phyloP scores from a whole-genome alignment of 768 basidiomycete genomes.

The Phanerochaete sordida region DNA sequence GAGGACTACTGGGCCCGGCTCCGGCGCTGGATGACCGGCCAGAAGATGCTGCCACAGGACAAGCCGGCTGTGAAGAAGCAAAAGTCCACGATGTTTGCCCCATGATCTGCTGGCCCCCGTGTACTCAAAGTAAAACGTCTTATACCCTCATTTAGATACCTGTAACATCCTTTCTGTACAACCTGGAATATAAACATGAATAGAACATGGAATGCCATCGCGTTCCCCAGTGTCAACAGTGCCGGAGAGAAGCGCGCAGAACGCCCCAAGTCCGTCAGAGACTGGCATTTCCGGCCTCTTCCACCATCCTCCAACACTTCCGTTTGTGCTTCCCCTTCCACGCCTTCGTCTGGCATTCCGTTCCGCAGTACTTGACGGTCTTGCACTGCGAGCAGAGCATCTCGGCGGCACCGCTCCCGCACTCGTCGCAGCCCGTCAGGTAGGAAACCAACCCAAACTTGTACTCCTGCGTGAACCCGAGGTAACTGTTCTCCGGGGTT shows the following conservation, averaged over 20 bases:
- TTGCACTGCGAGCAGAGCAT: slow-evolving; percentile 1
- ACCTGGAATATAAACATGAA: too few species aligned
- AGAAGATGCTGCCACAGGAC: not conserved
- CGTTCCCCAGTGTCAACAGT: too few species aligned
- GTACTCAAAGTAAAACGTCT: not conserved
- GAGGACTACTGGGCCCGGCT: not conserved
- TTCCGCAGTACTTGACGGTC: not conserved
- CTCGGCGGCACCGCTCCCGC: not conserved
- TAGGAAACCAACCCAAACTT: not conserved
- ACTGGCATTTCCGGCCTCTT: too few species aligned
- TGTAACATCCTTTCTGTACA: not conserved
- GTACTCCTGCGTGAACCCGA: not conserved
- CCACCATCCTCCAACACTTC: not conserved
- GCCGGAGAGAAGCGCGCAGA: too few species aligned
- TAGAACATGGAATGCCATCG: too few species aligned
- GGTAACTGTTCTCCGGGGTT: not conserved
- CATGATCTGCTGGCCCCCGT: not conserved
- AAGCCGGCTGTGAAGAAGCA: not conserved
- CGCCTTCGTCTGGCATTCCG: not conserved
- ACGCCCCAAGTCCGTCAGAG: too few species aligned
- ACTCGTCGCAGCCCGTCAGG: too few species aligned
- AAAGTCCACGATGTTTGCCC: not conserved
- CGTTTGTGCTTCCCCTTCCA: slow-evolving; percentile 4
- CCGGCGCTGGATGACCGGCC: not conserved
- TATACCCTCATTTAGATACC: not conserved